Evolutionary conservation across 2,329 filamentous ascomycete species (phyloP).

Genomic region (Calonectria honghensis): DNA sequence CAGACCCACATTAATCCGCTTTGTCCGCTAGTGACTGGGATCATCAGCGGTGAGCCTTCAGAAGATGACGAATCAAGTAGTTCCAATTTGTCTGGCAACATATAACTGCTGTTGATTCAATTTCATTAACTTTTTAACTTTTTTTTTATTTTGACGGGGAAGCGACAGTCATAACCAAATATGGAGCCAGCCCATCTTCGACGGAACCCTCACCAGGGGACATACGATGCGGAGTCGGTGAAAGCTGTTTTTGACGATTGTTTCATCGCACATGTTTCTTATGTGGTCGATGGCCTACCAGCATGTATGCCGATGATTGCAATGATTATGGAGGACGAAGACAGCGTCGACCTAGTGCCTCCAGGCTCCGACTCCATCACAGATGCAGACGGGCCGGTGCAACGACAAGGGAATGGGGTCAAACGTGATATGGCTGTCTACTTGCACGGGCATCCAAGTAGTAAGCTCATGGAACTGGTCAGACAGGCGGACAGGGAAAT

Average conservation of each 20-base stretch:
- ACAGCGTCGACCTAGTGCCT: not conserved
- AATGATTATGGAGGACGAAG: not conserved
- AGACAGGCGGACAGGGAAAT: not conserved
- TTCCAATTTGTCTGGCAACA: not conserved
- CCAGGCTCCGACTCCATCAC: not conserved
- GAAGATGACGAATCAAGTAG: not conserved
- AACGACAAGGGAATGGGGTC: not conserved
- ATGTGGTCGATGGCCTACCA: slow-evolving; percentile 3
- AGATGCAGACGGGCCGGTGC: not conserved
- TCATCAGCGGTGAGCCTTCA: too few relatives aligned
- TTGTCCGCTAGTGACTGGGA: not conserved
- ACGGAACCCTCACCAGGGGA: not conserved
- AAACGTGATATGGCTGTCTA: not conserved
- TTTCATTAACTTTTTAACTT: not conserved
- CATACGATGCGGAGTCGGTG: slow-evolving; percentile 1
- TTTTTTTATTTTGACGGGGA: too few relatives aligned
- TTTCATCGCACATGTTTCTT: slow-evolving; percentile 5
- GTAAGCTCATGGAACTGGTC: slow-evolving; percentile 12
- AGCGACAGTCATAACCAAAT: not conserved
- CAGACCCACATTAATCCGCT: not conserved
- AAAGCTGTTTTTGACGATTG: slow-evolving; percentile 6
- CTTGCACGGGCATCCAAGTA: slow-evolving; percentile 3
- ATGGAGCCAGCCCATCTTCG: slow-evolving; percentile 1
- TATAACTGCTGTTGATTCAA: not conserved
- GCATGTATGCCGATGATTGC: slow-evolving; percentile 15